Evolutionary conservation across 495 filamentous ascomycete species (phyloP).

Genomic region (Achaetomiella virescens): DNA sequence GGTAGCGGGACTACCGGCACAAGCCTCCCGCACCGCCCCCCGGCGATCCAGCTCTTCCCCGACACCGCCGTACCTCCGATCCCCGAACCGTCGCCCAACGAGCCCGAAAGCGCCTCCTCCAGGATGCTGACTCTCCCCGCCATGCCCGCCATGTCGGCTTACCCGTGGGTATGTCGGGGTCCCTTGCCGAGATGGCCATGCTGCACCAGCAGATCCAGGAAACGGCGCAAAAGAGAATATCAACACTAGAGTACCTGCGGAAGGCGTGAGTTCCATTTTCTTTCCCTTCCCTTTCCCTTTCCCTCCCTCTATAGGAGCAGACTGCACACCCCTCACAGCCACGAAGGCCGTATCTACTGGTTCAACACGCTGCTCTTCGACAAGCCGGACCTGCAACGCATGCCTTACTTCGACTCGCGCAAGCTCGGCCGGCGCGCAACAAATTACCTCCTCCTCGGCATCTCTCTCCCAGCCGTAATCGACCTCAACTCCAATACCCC

Average conservation of each 20-base stretch:
- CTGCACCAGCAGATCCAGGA: constrained; percentile 83
- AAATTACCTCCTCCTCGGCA: constrained; percentile 86
- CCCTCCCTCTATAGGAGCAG: not conserved
- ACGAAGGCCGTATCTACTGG: constrained; percentile 93
- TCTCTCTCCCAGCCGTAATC: constrained; percentile 81
- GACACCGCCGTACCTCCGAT: constrained; percentile 36
- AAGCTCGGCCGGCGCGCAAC: constrained; percentile 81
- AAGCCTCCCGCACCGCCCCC: not conserved
- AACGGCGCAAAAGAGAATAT: constrained; percentile 83
- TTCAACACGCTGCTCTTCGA: constrained; percentile 93
- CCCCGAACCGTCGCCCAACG: constrained; percentile 30
- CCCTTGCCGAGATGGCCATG: constrained; percentile 32
- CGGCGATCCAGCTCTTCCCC: constrained; percentile 14
- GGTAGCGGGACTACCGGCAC: not conserved
- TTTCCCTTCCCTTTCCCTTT: constrained; percentile 3
- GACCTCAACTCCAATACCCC: constrained; percentile 74
- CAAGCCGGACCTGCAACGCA: constrained; percentile 67
- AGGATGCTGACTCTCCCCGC: constrained; percentile 41
- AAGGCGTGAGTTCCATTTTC: constrained; percentile 63
- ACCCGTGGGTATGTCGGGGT: constrained; percentile 26
- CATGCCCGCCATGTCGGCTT: constrained; percentile 25
- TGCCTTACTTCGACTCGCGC: constrained; percentile 77
- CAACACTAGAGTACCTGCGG: constrained; percentile 88
- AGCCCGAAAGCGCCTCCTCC: constrained; percentile 33
- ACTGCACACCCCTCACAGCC: constrained; percentile 46